Conservation (phyloP, 2,329 filamentous ascomycete genomes). For the Fusarium robinianum region DNA sequence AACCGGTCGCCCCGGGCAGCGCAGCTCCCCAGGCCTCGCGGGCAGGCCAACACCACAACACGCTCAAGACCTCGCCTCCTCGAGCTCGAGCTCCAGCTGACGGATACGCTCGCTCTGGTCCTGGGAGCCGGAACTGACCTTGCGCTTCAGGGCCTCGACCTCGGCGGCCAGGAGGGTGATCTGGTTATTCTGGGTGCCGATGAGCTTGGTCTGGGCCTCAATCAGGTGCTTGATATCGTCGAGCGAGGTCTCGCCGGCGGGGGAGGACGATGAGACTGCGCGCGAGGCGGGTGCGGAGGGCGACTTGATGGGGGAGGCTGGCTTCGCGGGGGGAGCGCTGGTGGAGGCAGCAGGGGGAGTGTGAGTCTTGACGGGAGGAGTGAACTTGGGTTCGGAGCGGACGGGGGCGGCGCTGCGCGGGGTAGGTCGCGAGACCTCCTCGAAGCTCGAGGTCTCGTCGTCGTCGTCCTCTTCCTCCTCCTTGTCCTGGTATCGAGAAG, state of each 20-base stretch:
- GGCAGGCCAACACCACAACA: too few relatives aligned
- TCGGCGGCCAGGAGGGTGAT: slow-evolving; percentile 72
- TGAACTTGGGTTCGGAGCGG: slow-evolving; percentile 48
- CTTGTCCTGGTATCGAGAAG: slow-evolving; percentile 82
- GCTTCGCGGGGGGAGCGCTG: slow-evolving; percentile 36
- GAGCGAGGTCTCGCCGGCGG: slow-evolving; percentile 65
- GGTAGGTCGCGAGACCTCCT: slow-evolving; percentile 77
- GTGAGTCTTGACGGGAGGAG: slow-evolving; percentile 41
- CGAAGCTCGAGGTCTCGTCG: slow-evolving; percentile 79
- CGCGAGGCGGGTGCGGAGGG: slow-evolving; percentile 32
- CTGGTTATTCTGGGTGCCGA: slow-evolving; percentile 76
- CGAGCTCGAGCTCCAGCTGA: slow-evolving; percentile 69
- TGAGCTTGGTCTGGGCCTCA: slow-evolving; percentile 75
- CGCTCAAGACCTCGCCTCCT: slow-evolving; percentile 61
- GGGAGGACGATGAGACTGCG: slow-evolving; percentile 37
- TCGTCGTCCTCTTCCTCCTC: slow-evolving; percentile 64
- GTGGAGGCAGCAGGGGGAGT: slow-evolving; percentile 27
- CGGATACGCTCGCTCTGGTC: slow-evolving; percentile 71
- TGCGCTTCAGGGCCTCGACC: slow-evolving; percentile 80
- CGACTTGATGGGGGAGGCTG: slow-evolving; percentile 42
- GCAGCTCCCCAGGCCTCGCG: slow-evolving; percentile 1
- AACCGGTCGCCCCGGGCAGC: slow-evolving; percentile 4
- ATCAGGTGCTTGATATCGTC: slow-evolving; percentile 78
- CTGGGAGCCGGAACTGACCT: slow-evolving; percentile 59
- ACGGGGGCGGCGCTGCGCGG: slow-evolving; percentile 58